Base-by-base conservation (phyloP, 2,329 filamentous ascomycete genomes). In the Zalaria obscura region DNA sequence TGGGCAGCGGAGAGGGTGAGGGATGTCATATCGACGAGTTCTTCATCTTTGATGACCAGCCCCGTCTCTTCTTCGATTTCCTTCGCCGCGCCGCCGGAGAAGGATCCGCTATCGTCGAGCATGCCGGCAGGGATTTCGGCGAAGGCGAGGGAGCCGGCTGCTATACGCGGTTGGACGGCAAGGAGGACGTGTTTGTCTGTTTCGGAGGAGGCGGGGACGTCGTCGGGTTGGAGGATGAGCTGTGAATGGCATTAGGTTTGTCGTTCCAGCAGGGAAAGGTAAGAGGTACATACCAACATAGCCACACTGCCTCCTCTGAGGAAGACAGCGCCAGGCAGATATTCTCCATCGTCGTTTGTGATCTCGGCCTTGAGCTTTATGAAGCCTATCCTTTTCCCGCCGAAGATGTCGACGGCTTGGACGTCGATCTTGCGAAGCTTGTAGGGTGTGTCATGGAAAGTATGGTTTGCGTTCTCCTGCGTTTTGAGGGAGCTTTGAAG, bases 91-190 rank as follows among this genome's bases (percentile, higher is more conserved):
- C 62, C 67, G 5, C 73, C 72, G 1, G 64, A 59, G 45, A 77
- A 73, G 0, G 65, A 66, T 6, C 69, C 67, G 32, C 57, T 60
- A 45, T 70, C 69, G 47, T 78, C 74, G 1, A 78, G 59, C 72
- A 78, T 76, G 11, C 74, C 74, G 1, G 74, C 74, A 2, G 74
- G 74, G 5, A 78, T 66, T 51, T 77, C 74, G 8, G 64, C 50
- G 43, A 78, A 71, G 1, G 66, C 58, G 3, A 77, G 61, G 1
- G 67, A 71, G 0, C 68, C 71, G 1, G 72, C 70, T 4, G 74
- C 69, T 7, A 75, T 67, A 26, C 74, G 68, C 7, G 73, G 73
- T 47, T 77, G 74, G 3, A 75, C 54, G 0, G 73, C 73, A 6
- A 78, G 48, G 26, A 78, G 62, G 3, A 69, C 69, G 38, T 68